Evolutionary conservation across 2,329 filamentous ascomycete species (phyloP), one percentile per base, ranked within the genome.

Genomic region (Trichophyton verrucosum): DNA sequence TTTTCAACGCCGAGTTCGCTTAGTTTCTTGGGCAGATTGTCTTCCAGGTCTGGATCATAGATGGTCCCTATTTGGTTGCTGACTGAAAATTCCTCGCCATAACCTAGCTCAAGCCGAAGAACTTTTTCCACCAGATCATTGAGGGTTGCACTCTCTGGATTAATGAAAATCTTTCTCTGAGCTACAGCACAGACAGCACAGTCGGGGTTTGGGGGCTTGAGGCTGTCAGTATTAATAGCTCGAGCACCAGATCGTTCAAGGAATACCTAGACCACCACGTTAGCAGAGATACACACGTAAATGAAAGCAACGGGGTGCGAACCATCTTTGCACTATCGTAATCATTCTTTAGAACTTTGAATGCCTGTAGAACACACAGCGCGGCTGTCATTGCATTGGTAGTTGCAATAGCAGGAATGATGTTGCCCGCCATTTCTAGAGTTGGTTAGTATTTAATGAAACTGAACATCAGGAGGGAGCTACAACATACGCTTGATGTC

Each of bases 361-460:
- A 94, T 0, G 91, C 86, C 72, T 97, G 87, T 27, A 99, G 77
- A 5, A 97, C 91, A 70, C 91, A 97, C 8, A 99, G 81, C 11
- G 90, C 88, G 15, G 94, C 94, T 1, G 94, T 92, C 72, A 97
- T 95, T 15, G 94, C 94, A 72, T 99, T 99, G 0, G 94, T 97
- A 0, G 94, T 99, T 3, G 94, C 94, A 70, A 99, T 99, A 1
- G 94, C 94, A 1, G 94, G 94, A 63, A 99, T 99, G 68, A 99
- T 99, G 72, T 99, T 99, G 60, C 94, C 94, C 3, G 94, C 94
- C 92, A 97, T 99, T 75, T 99, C 88, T 81, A 56, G 68, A 46
- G 65, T 62, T 51, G 60, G 33, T 63, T 55, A 55, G 51, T 55
- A 11, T 60, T 60, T 58, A 58, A 22, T 11, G 24, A 22, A 30